Conservation (phyloP, 371 early-diverging fungal genomes). For the Rhizopus sp. region DNA sequence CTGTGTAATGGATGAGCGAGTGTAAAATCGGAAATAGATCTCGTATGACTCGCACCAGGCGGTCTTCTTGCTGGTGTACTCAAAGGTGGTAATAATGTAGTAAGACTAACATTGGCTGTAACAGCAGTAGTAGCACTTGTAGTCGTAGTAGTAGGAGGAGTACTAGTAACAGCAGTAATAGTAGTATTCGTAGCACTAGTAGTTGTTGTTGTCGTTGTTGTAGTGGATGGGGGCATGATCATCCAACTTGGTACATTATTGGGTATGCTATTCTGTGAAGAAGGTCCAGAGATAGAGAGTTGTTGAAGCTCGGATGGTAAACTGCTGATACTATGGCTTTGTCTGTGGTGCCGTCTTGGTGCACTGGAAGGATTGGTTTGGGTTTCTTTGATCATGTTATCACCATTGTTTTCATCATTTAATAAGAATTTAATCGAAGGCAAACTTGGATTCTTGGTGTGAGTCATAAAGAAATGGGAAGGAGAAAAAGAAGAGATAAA, state of each 20-base stretch:
- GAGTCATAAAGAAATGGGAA: conserved; percentile 11
- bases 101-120: too few relatives aligned
- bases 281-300: conserved; percentile 26
- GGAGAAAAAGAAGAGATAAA: too few relatives aligned
- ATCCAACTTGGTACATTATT: conserved; percentile 24
- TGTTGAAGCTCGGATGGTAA: conserved; percentile 31
- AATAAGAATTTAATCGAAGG: conserved; percentile 32
- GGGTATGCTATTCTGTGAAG: conserved; percentile 16
- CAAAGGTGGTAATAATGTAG: background rate
- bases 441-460: conserved; percentile 24
- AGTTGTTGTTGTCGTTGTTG: background rate
- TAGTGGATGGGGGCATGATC: conserved; percentile 4
- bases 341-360: conserved; percentile 1
- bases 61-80: conserved; percentile 8
- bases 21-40: conserved; percentile 21
- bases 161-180: background rate
- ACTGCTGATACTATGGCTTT: conserved; percentile 20
- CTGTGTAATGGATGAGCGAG: conserved; percentile 7
- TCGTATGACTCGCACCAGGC: conserved; percentile 23
- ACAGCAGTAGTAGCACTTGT: too few relatives aligned
- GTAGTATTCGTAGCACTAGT: background rate
- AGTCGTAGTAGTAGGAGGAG: too few relatives aligned
- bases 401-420: background rate
- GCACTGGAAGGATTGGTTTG: background rate
- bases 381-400: background rate